Evolutionary conservation across 352 stramenopile species (phyloP).

Genomic region (Globisporangium heterothallicum): DNA sequence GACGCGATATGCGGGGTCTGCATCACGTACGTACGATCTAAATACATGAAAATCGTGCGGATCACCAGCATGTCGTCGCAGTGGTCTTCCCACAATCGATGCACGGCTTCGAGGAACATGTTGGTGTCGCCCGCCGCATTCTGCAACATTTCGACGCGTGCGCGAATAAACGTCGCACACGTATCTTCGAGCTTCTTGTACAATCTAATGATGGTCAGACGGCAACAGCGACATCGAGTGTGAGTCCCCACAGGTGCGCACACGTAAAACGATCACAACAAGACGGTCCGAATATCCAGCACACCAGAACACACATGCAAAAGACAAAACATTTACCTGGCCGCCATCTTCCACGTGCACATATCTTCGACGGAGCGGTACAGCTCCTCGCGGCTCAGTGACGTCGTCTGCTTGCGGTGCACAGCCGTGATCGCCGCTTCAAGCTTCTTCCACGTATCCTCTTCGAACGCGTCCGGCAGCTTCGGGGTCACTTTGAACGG

Average conservation of each 20-base stretch:
- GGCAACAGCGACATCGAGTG: no score
- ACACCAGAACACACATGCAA: not conserved
- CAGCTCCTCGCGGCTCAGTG: slow-evolving; percentile 73
- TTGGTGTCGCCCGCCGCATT: slow-evolving; percentile 56
- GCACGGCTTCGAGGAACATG: slow-evolving; percentile 72
- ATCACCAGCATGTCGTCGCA: slow-evolving; percentile 91
- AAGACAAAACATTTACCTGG: slow-evolving; percentile 24
- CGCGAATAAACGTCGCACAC: slow-evolving; percentile 58
- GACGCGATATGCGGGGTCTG: slow-evolving; percentile 76
- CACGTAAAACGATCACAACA: not conserved
- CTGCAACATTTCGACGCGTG: slow-evolving; percentile 49
- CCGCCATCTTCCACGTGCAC: slow-evolving; percentile 91
- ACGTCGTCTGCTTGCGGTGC: slow-evolving; percentile 58
- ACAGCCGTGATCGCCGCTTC: slow-evolving; percentile 58
- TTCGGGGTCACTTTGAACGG: slow-evolving; percentile 77
- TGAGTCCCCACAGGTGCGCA: not conserved
- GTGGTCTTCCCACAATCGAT: slow-evolving; percentile 86
- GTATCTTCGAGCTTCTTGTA: slow-evolving; percentile 68
- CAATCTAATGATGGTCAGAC: slow-evolving; percentile 19
- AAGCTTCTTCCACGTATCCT: slow-evolving; percentile 73
- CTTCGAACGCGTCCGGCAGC: slow-evolving; percentile 69
- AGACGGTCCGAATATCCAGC: not conserved
- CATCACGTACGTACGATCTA: slow-evolving; percentile 90
- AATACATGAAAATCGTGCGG: slow-evolving; percentile 91
- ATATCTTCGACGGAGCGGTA: slow-evolving; percentile 86